Evolutionary conservation across 2,329 filamentous ascomycete genomes (phyloP), one percentile per base, ranked within the genome.

Genomic region (Alternaria sp.): DNA sequence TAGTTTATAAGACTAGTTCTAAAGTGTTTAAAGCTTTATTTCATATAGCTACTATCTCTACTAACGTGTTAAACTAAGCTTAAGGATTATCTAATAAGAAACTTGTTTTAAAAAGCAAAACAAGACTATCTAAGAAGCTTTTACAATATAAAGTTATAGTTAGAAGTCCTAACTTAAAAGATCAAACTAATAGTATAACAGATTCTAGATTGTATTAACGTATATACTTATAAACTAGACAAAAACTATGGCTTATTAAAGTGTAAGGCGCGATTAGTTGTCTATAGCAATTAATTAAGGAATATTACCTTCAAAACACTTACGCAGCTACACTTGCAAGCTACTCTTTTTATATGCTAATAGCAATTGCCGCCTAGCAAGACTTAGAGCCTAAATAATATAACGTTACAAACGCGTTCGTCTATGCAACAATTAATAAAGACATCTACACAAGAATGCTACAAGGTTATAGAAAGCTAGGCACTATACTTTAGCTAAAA

Each of bases 371-470:
- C 8, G 55, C 65, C 11, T 44, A 54, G 9, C 64, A 53, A 24
- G 41, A 69, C 46, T 54, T 71, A 4, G 55, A 68, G 23, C 58
- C 62, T 10, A 46, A 33, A 24, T 58, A 70, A 53, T 63, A 58
- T 36, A 55, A 71, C 54, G 56, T 57, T 9, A 49, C 62, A 3
- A 71, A 66, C 29, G 63, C 66, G 5, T 71, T 71, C 44, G 23
- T 65, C 5, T 60, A 69, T 34, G 61, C 44, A 24, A 8, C 11
- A 10, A 55, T 68, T 10, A 50, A 70, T 23, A 28, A n/a, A 45
- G 41, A 45, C 24, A 28, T 28, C 26, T 28, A 28, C 26, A 28
- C 8, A 4, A 28, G 26, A 28, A 28, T 28, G 26, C 26, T 5
- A 4, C 21, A 28, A 3, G 7, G 46, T 9, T 50, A 50, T 28